Evolutionary conservation across 345 rosid genomes (phyloP).

Genomic region (Arabidopsis arenosa): DNA sequence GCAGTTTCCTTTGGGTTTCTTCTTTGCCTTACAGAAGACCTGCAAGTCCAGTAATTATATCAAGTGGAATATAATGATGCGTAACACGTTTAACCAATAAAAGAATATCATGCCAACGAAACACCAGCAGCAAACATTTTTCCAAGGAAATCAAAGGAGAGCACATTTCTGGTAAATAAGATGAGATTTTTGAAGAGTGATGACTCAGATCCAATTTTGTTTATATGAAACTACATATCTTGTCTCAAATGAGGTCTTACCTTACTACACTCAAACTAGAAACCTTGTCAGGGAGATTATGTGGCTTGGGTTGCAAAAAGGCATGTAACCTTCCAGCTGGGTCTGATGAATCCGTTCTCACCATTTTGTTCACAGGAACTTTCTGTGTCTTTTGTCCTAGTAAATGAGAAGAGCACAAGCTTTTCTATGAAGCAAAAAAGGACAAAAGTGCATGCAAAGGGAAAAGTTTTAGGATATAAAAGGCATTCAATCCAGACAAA

Average conservation of each 20-base stretch:
- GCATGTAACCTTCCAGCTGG: conserved; percentile 97
- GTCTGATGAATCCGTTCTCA: conserved; percentile 83
- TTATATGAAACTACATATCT: conserved; percentile 9
- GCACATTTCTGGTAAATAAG: neutral
- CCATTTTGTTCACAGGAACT: conserved; percentile 81
- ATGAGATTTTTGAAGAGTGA: neutral
- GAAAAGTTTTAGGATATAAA: conserved; percentile 7
- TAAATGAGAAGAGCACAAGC: conserved; percentile 33
- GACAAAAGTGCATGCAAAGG: neutral
- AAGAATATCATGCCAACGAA: neutral
- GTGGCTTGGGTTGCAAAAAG: conserved; percentile 63
- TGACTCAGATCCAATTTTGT: conserved; percentile 1
- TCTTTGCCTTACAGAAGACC: conserved; percentile 86
- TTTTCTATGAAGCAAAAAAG: conserved; percentile 7
- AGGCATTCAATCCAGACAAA: conserved; percentile 3
- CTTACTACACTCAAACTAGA: conserved; percentile 71
- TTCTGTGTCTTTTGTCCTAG: conserved; percentile 72
- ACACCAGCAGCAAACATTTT: neutral
- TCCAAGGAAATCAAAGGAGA: conserved; percentile 10
- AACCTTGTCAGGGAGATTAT: conserved; percentile 47
- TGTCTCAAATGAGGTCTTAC: conserved; percentile 45
- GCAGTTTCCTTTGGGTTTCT: conserved; percentile 92
- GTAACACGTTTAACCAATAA: neutral
- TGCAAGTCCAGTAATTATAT: conserved; percentile 29
- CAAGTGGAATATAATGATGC: conserved; percentile 7